Percentiles rank a stretch among this genome's conserved stretches.
Evolutionary conservation across 2,329 filamentous ascomycete species (phyloP).

Genomic region (Aschersonia sp.): DNA sequence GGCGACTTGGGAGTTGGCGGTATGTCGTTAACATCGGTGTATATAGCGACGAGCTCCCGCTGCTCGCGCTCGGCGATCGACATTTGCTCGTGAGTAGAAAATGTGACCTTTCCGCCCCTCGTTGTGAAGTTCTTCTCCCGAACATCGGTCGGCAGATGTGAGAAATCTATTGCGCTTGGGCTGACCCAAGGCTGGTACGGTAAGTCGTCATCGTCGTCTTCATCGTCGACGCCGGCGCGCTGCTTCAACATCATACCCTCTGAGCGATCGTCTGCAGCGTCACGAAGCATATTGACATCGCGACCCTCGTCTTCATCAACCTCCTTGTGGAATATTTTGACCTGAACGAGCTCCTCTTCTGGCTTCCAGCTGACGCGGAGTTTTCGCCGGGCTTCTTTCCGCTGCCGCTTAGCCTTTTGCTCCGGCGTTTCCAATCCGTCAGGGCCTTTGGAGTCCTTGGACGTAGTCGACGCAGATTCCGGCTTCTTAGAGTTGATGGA

Average conservation of each 20-base stretch:
- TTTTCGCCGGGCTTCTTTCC: conserved; percentile 57
- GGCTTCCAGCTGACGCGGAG: conserved; percentile 59
- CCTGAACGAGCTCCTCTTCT: conserved; percentile 49
- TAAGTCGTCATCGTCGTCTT: conserved; percentile 44
- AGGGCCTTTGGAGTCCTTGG: conserved; percentile 32
- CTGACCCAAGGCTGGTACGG: conserved; percentile 38
- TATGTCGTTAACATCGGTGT: conserved; percentile 38
- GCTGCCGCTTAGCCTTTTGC: conserved; percentile 50
- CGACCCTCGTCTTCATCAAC: conserved; percentile 56
- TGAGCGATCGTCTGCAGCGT: conserved; percentile 57
- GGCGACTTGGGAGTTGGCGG: conserved; percentile 43
- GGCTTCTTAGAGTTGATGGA: conserved; percentile 29
- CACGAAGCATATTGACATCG: conserved; percentile 51
- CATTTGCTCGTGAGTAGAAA: conserved; percentile 41
- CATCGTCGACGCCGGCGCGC: conserved; percentile 29
- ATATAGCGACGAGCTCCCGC: conserved; percentile 46
- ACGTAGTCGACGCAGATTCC: conserved; percentile 26
- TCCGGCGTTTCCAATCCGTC: conserved; percentile 51
- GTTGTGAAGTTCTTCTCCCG: conserved; percentile 35
- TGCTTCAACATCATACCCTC: conserved; percentile 57
- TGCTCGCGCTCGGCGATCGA: conserved; percentile 41
- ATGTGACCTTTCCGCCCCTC: conserved; percentile 34
- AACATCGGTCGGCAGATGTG: conserved; percentile 27
- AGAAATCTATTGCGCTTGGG: conserved; percentile 31
- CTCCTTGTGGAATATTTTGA: conserved; percentile 59